Evolutionary conservation across 495 filamentous ascomycete species (phyloP).

Genomic region (Penicillium arizonense): DNA sequence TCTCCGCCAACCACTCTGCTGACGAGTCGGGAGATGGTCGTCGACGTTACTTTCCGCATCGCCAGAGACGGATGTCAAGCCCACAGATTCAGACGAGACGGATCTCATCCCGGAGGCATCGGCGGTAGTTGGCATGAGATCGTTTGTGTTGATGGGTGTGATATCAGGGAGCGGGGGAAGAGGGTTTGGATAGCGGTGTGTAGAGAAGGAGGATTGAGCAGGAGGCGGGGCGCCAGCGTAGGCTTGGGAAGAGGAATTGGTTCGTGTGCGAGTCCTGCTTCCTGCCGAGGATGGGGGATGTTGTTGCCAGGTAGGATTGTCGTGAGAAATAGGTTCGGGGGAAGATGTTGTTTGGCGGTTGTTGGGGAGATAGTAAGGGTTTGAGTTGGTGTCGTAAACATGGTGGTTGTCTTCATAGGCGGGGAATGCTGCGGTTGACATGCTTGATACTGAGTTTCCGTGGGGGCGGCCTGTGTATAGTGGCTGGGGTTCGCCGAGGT

Average conservation of each 20-base stretch:
- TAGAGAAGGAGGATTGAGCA: constrained; percentile 26
- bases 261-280: constrained; percentile 15
- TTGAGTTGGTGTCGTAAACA: constrained; percentile 13
- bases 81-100: constrained; percentile 18
- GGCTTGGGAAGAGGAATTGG: constrained; percentile 18
- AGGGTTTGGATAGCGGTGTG: constrained; percentile 27
- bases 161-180: constrained; percentile 31
- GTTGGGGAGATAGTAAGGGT: constrained; percentile 25
- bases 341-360: constrained; percentile 10
- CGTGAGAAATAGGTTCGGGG: constrained; percentile 9
- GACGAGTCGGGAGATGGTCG: constrained; percentile 15
- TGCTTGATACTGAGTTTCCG: constrained; percentile 27
- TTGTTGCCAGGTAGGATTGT: background rate
- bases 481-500: constrained; percentile 17
- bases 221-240: constrained; percentile 20
- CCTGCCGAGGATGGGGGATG: background rate
- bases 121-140: background rate
- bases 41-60: constrained; percentile 7
- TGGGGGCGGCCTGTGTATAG: constrained; percentile 22
- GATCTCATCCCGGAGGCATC: constrained; percentile 12
- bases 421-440: constrained; percentile 34
- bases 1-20: constrained; percentile 35
- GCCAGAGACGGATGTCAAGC: constrained; percentile 17
- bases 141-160: constrained; percentile 3
- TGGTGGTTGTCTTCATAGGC: constrained; percentile 34